Evolutionary conservation across 345 rosid genomes (phyloP), one percentile per base, ranked within the genome.

Genomic region (Populus nigra): DNA sequence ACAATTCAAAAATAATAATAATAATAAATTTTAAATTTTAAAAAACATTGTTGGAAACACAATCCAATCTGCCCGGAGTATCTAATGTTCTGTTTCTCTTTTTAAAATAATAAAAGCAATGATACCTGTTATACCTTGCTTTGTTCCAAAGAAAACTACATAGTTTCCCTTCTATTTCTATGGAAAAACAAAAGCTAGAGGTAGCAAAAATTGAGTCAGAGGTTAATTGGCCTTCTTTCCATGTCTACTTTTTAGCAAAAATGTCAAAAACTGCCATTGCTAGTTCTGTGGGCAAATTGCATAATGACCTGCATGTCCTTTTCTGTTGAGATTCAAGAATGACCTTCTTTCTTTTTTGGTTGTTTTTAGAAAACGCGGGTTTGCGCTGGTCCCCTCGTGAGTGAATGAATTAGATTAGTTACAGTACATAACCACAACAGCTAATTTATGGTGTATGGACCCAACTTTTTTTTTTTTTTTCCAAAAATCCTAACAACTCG

Each of bases 351-450:
- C 29, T 13, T 23, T n/a, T 22, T 17, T 36, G 43, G 65, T 33
- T 29, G 68, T 65, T 31, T 33, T 72, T 70, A 27, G 59, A 49
- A 72, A 72, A 18, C 36, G 66, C 76, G 57, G 81, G n/a, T 12
- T 27, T 43, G 67, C 33, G 66, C 35, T 53, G 73, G 17, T 49
- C 65, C 66, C 31, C 53, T 17, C 17, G 39, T 22, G 71, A 66
- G 20, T 65, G 67, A 43, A 55, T 73, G 49, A 39, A 41, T 41
- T 65, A 29, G 43, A 38, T 8, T 27, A 29, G 45, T 65, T 4
- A 45, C 61, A 17, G 5, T 20, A 25, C 45, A 29, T 45, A 33
- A 65, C 8, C 23, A 23, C 20, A 47, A n/a, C 11, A 17, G 0
- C 23, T 8, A 39, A 68, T 36, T 68, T 43, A 71, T 62, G 74